A percentile compares a stretch with the other conserved stretches of the same genome.
Conservation (phyloP, 495 filamentous ascomycete genomes). For the Rusavskia elegans region DNA sequence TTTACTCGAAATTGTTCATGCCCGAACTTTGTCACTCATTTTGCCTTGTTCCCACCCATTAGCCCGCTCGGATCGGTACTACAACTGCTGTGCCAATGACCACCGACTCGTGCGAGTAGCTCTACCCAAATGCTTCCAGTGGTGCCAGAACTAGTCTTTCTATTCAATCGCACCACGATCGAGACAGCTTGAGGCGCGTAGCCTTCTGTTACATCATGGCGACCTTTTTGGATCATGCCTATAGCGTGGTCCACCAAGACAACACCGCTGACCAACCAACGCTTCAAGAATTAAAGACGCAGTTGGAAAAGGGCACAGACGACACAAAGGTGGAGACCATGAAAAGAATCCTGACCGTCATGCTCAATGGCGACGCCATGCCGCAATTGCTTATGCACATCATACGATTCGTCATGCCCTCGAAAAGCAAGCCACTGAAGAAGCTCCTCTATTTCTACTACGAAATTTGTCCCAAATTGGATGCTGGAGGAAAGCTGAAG, state of each 20-base stretch:
- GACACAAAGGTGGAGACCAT: constrained; percentile 96
- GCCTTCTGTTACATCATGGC: constrained; percentile 51
- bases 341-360: constrained; percentile 90
- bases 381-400: constrained; percentile 96
- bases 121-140: too few relatives aligned
- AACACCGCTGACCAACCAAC: constrained; percentile 85
- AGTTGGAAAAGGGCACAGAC: constrained; percentile 94
- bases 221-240: constrained; percentile 80
- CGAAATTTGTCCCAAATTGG: constrained; percentile 94
- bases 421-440: constrained; percentile 90
- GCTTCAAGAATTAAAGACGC: constrained; percentile 75
- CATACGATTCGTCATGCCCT: constrained; percentile 98
- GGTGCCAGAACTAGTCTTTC: not conserved
- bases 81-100: too few relatives aligned
- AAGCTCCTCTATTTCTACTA: constrained; percentile 98
- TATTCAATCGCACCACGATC: not conserved
- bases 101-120: too few relatives aligned
- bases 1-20: not conserved
- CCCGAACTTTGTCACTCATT: not conserved
- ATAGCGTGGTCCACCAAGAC: constrained; percentile 91
- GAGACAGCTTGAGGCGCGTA: not conserved
- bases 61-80: too few relatives aligned
- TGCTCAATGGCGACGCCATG: constrained; percentile 98
- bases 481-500: constrained; percentile 81
- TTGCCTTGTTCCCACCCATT: not conserved